These are phyloP conservation scores for Chlorella sorokiniana DNA, from an alignment of 139 green algal genomes.

Conservation along the genomic window DNA sequence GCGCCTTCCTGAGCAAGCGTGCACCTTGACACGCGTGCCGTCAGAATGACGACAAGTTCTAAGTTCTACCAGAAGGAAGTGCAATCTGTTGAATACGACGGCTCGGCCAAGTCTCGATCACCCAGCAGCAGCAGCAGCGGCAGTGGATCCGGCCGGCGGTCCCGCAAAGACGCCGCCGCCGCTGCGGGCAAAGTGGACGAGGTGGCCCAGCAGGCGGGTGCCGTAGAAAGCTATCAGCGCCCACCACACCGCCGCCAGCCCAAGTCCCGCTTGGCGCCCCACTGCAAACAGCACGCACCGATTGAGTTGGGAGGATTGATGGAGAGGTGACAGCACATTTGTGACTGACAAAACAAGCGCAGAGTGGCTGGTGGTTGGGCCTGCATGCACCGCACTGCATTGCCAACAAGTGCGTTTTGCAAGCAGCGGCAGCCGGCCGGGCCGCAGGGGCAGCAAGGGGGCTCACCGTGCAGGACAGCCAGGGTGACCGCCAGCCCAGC, in stretches of 20 bases:
- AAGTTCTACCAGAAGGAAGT: no score
- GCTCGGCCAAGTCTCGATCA: no score
- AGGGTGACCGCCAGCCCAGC: slow-evolving; percentile 37
- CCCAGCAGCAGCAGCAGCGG: background rate
- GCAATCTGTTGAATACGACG: no score
- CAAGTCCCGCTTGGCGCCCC: background rate
- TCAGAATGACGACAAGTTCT: no score
- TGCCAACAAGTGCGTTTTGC: no score
- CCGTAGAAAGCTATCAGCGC: slow-evolving; percentile 43
- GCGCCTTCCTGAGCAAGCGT: no score
- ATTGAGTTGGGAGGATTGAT: background rate
- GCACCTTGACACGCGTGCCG: no score
- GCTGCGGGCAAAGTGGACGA: slow-evolving; percentile 28
- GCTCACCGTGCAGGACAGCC: slow-evolving; percentile 19
- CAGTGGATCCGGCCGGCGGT: background rate
- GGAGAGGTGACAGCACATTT: no score
- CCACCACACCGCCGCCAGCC: slow-evolving; percentile 46
- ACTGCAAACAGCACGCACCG: background rate
- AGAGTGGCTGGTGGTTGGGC: no score
- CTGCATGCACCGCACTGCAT: no score
- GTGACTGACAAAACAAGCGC: no score
- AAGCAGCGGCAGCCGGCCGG: background rate
- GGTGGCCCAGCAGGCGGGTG: slow-evolving; percentile 33
- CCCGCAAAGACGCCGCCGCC: slow-evolving; percentile 30
- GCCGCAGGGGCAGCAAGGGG: no score